phyloP scores from a whole-genome alignment of 2,329 filamentous ascomycete species.

The Cladorrhinum sp. region DNA sequence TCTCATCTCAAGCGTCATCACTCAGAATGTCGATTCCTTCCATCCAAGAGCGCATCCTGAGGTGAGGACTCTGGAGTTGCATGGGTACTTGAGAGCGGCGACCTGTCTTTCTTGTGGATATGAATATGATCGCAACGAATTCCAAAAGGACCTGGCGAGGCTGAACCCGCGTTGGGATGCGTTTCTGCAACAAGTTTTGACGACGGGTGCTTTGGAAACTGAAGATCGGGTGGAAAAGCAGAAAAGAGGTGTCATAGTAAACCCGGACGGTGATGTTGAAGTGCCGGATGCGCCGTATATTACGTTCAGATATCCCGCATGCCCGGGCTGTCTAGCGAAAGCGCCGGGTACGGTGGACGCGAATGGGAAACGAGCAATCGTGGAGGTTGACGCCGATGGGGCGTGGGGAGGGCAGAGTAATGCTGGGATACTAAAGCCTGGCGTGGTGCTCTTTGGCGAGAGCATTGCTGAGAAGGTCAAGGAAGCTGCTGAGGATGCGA shows the following conservation, averaged over 20 bases:
- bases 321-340: slow-evolving; percentile 70
- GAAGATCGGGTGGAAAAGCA: slow-evolving; percentile 70
- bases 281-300: slow-evolving; percentile 82
- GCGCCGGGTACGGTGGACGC: slow-evolving; percentile 58
- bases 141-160: slow-evolving; percentile 71
- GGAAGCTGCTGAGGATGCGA: slow-evolving; percentile 69
- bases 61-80: slow-evolving; percentile 76
- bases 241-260: slow-evolving; percentile 71
- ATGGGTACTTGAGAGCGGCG: slow-evolving; percentile 81
- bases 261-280: slow-evolving; percentile 94
- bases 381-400: slow-evolving; percentile 75
- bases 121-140: slow-evolving; percentile 67
- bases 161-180: slow-evolving; percentile 85
- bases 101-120: slow-evolving; percentile 76
- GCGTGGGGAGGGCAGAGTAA: slow-evolving; percentile 67
- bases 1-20: slow-evolving; percentile 73
- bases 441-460: slow-evolving; percentile 96
- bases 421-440: slow-evolving; percentile 84
- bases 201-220: slow-evolving; percentile 71
- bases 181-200: slow-evolving; percentile 70
- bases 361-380: slow-evolving; percentile 40
- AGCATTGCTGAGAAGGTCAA: slow-evolving; percentile 71
- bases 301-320: slow-evolving; percentile 87
- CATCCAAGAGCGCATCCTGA: slow-evolving; percentile 73
- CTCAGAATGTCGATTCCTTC: slow-evolving; percentile 97